These are phyloP conservation scores for Aspergillus leporis DNA, from an alignment of 495 filamentous ascomycete species.

Conservation along the genomic window DNA sequence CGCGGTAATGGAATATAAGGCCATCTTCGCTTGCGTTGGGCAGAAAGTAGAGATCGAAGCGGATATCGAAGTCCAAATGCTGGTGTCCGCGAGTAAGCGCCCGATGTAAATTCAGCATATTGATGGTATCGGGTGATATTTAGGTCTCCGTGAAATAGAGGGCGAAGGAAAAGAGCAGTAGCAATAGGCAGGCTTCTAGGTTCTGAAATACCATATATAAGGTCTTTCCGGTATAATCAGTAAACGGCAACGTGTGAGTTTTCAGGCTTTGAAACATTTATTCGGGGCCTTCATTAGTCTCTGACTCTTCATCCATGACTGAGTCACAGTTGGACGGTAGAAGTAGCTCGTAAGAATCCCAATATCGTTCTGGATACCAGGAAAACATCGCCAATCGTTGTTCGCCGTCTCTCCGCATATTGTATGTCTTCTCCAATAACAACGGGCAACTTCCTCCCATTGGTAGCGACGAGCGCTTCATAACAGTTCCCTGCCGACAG, in stretches of 20 bases:
- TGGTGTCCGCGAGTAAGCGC: neutral
- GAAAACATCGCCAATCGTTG: neutral
- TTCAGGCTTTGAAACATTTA: neutral
- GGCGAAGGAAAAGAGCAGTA: slow-evolving; percentile 7
- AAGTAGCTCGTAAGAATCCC: neutral
- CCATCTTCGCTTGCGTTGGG: neutral
- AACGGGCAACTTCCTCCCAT: neutral
- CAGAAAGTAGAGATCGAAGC: slow-evolving; percentile 13
- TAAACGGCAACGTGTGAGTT: neutral
- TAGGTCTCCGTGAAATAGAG: slow-evolving; percentile 14
- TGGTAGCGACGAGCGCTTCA: too few relatives aligned
- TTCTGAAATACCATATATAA: slow-evolving; percentile 5
- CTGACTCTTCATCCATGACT: neutral
- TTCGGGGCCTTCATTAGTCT: neutral
- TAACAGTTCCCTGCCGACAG: too few relatives aligned
- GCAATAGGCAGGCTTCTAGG: neutral
- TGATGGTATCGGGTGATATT: neutral
- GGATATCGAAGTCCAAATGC: neutral
- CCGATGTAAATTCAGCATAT: neutral
- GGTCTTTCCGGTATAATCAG: neutral
- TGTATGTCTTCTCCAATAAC: neutral
- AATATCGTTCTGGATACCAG: neutral
- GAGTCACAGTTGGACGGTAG: neutral
- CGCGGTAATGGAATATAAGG: slow-evolving; percentile 7
- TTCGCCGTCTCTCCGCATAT: neutral